A percentile compares a stretch with the other conserved stretches of the same genome.
Conservation (phyloP, 1,284 basidiomycete genomes). For the Rhodotorula sp. region DNA sequence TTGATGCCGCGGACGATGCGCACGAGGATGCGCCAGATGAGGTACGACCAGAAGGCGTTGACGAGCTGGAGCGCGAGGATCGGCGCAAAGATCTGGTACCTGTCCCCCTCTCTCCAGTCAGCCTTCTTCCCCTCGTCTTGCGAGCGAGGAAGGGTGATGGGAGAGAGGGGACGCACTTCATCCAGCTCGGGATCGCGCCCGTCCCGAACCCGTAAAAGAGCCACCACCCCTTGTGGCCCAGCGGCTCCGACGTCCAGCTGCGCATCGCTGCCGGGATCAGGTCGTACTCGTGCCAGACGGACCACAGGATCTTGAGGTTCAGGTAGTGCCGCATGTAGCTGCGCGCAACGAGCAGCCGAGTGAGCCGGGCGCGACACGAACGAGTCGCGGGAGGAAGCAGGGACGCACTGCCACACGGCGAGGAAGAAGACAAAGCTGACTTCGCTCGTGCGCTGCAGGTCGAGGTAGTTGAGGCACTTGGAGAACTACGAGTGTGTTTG, state of each 20-base stretch:
- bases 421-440: conserved; percentile 70
- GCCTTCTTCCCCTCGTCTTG: neutral
- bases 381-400: too few species aligned
- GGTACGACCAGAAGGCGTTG: conserved; percentile 65
- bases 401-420: conserved; percentile 74
- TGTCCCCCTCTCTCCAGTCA: too few species aligned
- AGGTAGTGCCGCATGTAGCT: conserved; percentile 96
- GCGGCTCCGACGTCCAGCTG: neutral
- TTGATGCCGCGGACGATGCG: conserved; percentile 37
- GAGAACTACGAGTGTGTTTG: conserved; percentile 60
- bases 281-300: conserved; percentile 79
- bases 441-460: conserved; percentile 59
- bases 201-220: conserved; percentile 67
- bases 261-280: conserved; percentile 59
- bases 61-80: conserved; percentile 73
- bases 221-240: conserved; percentile 53
- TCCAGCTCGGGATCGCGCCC: conserved; percentile 69
- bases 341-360: neutral
- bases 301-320: conserved; percentile 82
- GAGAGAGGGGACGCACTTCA: conserved; percentile 44
- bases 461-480: conserved; percentile 84
- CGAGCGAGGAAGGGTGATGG: neutral
- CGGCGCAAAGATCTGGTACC: conserved; percentile 73
- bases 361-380: neutral
- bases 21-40: conserved; percentile 42